Evolutionary conservation across 2,329 filamentous ascomycete species (phyloP), one percentile per base, ranked within the genome.

Genomic region (Pyricularia sp.): DNA sequence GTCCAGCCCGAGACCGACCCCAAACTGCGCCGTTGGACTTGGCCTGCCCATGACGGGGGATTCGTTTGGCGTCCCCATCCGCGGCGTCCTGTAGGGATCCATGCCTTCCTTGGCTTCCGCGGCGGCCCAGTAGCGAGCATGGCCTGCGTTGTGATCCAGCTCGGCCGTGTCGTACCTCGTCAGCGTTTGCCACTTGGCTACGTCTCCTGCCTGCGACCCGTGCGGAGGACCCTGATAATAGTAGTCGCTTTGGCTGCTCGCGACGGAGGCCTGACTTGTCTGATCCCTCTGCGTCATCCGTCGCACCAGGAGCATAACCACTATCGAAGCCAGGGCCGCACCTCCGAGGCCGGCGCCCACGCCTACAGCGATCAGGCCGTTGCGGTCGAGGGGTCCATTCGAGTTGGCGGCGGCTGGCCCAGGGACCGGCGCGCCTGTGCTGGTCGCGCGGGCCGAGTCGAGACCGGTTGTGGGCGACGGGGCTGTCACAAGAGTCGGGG

Each of bases 311-410:
- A 68, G 10, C 28, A 68, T 61, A 11, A 61, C 55, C 10, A 68
- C 30, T 7, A 63, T 63, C 1, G 66, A 58, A 25, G 66, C 50
- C 28, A 61, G 10, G 28, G 66, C 66, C 2, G 55, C 66, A 6
- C 36, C 66, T 10, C 66, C 66, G 3, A 68, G 30, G 20, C 55
- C 66, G 17, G 66, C 66, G 20, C 66, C 66, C 11, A 36, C 28
- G 10, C 66, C 66, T 6, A 68, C 33, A 5, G 66, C 66, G 4
- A 67, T 59, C 17, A 58, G 10, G 42, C 66, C 58, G 11, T 63
- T 68, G 55, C 28, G 58, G 12, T 63, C 66, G 10, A 63, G 14
- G 7, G n/a, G 14, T 5, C 20, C 7, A 26, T 11, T 68, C 20
- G 20, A 23, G 20, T n/a, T 61, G 4, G n/a, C 30, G 30, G 28